Percentiles rank a stretch among this genome's conserved stretches.
phyloP scores from a whole-genome alignment of 2,329 filamentous ascomycete genomes.

The Xylariaceae sp. region DNA sequence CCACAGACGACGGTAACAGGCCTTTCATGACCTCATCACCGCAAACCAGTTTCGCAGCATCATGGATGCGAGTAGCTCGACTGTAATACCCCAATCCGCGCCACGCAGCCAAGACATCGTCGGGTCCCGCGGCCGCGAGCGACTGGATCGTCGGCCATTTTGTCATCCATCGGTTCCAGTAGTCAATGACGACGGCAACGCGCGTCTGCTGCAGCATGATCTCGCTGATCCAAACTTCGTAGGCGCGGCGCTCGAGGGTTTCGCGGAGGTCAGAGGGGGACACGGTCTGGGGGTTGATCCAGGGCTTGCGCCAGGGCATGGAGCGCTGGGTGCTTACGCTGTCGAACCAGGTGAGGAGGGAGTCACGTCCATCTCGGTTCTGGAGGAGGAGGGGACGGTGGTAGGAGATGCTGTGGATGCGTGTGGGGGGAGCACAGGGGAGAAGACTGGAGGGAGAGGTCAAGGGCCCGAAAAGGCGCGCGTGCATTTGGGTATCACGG shows the following conservation, averaged over 20 bases:
- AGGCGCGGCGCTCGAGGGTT: conserved; percentile 51
- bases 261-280: conserved; percentile 33
- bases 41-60: conserved; percentile 49
- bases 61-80: conserved; percentile 55
- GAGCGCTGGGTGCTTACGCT: conserved; percentile 40
- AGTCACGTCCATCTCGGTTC: conserved; percentile 31
- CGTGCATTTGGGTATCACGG: conserved; percentile 15
- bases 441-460: not conserved
- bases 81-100: conserved; percentile 60
- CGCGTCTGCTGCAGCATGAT: conserved; percentile 64
- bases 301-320: conserved; percentile 57
- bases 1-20: conserved; percentile 44
- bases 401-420: conserved; percentile 40
- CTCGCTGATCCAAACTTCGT: conserved; percentile 63
- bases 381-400: conserved; percentile 47
- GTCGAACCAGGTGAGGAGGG: conserved; percentile 50
- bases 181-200: conserved; percentile 56
- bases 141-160: conserved; percentile 55
- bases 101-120: conserved; percentile 56
- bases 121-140: conserved; percentile 47
- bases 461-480: conserved; percentile 23
- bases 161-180: conserved; percentile 58
- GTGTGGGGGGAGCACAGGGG: conserved; percentile 25
- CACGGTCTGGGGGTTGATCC: conserved; percentile 42
- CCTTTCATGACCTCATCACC: conserved; percentile 39